Evolutionary conservation across 345 rosid genomes (phyloP).

Genomic region (Microthlaspi erraticum): DNA sequence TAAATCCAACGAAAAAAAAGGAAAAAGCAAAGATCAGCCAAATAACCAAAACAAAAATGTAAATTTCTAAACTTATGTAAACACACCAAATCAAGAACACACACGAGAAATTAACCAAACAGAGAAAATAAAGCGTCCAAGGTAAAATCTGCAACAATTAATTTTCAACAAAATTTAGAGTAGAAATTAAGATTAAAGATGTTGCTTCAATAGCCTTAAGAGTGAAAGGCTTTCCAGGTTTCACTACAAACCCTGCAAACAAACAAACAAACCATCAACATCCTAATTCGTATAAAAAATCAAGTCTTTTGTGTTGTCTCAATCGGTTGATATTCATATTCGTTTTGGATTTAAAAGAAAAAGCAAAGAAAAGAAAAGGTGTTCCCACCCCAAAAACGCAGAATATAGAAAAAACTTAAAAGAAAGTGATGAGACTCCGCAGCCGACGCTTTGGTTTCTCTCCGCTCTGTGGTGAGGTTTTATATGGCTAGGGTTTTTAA

Average conservation of each 20-base stretch:
- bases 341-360: not conserved
- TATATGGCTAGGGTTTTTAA: conserved; percentile 24
- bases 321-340: not conserved
- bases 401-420: not conserved
- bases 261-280: conserved; percentile 21
- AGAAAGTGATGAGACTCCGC: not conserved
- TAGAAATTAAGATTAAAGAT: no score
- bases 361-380: conserved; percentile 1
- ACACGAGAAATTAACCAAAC: not conserved
- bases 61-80: not conserved
- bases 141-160: no score
- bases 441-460: conserved; percentile 25
- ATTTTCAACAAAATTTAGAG: no score
- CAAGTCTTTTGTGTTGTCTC: not conserved
- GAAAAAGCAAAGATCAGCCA: conserved; percentile 9
- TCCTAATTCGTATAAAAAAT: not conserved
- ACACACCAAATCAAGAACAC: conserved; percentile 6
- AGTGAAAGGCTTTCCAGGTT: conserved; percentile 62
- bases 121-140: not conserved
- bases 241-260: conserved; percentile 70
- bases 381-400: conserved; percentile 39
- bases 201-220: conserved; percentile 37
- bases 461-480: not conserved
- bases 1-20: conserved; percentile 54
- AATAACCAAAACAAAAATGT: not conserved